Percentiles rank a stretch among this genome's conserved stretches.
Conservation (phyloP, 2,329 filamentous ascomycete genomes). For the Alternaria sp. region DNA sequence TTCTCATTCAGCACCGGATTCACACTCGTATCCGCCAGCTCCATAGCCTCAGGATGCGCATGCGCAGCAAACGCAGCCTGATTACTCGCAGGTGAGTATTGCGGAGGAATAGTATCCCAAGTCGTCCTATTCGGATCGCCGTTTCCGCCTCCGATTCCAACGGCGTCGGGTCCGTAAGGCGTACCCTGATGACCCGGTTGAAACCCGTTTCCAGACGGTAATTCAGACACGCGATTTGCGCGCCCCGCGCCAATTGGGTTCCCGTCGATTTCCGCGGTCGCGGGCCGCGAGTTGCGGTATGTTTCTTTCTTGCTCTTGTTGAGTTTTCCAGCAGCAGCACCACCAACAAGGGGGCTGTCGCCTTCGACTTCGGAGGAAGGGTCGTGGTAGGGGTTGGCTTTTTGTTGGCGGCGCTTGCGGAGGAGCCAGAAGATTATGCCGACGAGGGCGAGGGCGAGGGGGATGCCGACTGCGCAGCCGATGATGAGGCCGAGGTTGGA, state of each 20-base stretch:
- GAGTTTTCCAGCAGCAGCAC: constrained; percentile 33
- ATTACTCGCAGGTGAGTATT: constrained; percentile 32
- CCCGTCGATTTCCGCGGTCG: constrained; percentile 37
- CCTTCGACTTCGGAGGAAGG: constrained; percentile 19
- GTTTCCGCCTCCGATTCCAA: constrained; percentile 41
- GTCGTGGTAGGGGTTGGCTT: constrained; percentile 23
- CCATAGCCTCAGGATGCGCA: constrained; percentile 8
- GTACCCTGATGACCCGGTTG: constrained; percentile 25
- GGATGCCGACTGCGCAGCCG: constrained; percentile 47
- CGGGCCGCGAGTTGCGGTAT: constrained; percentile 19
- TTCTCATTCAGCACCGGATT: constrained; percentile 22
- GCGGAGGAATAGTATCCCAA: constrained; percentile 39
- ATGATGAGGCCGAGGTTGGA: constrained; percentile 41
- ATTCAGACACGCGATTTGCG: constrained; percentile 38
- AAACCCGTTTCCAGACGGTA: constrained; percentile 37
- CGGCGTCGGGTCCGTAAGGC: constrained; percentile 36
- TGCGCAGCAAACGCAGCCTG: too few relatives aligned
- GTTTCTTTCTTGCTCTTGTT: constrained; percentile 30
- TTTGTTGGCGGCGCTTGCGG: constrained; percentile 38
- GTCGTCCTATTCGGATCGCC: constrained; percentile 17
- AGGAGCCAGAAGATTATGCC: constrained; percentile 41
- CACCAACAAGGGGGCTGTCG: constrained; percentile 27
- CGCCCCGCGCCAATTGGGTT: constrained; percentile 37
- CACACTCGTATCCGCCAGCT: constrained; percentile 27
- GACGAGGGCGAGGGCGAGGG: constrained; percentile 38